Evolutionary conservation across 2,329 filamentous ascomycete genomes (phyloP).

Genomic region (Fusarium sp.): DNA sequence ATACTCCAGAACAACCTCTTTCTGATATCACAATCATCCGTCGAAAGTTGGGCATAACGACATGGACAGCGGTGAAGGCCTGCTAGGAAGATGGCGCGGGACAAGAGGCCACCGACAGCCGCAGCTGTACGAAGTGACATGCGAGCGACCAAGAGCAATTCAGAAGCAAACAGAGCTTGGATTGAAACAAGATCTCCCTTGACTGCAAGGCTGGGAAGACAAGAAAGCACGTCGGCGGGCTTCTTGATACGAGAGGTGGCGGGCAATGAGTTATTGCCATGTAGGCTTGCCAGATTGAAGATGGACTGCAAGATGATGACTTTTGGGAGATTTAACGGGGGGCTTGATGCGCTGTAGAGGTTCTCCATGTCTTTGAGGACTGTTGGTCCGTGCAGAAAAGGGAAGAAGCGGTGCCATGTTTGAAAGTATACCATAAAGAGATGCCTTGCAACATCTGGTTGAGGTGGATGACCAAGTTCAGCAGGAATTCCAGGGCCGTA

Average conservation of each 20-base stretch:
- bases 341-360: background rate
- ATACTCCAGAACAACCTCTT: constrained; percentile 1
- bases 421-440: background rate
- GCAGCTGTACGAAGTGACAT: constrained; percentile 1
- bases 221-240: background rate
- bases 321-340: background rate
- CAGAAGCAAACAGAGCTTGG: background rate
- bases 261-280: background rate
- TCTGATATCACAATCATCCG: background rate
- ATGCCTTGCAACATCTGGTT: background rate
- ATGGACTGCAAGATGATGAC: background rate
- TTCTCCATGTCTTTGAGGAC: background rate
- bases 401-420: constrained; percentile 2
- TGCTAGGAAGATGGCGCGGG: background rate
- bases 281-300: background rate
- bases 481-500: background rate
- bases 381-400: background rate
- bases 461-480: background rate
- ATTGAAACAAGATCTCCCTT: background rate
- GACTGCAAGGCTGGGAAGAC: background rate
- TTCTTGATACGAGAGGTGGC: background rate
- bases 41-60: background rate
- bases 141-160: background rate
- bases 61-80: background rate
- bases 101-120: background rate